phyloP scores from a whole-genome alignment of 306 rosid species.

The Dalbergia cochinchinensis region DNA sequence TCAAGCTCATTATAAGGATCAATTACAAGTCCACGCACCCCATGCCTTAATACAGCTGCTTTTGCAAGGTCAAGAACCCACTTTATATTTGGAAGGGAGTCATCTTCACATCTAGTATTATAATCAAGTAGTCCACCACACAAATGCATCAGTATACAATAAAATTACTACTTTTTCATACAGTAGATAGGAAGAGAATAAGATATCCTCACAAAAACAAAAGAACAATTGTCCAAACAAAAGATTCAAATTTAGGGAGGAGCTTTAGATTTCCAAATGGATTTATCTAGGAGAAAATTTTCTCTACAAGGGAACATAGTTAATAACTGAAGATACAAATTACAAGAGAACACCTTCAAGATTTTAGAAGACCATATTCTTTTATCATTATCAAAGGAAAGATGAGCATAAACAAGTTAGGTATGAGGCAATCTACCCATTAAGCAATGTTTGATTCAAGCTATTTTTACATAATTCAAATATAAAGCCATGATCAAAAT shows the following conservation, averaged over 20 bases:
- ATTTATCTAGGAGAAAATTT: not conserved
- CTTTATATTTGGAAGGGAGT: conserved; percentile 77
- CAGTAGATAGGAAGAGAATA: not conserved
- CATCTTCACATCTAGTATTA: conserved; percentile 83
- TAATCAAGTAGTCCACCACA: conserved; percentile 38
- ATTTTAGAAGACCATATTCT: no score
- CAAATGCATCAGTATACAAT: conserved; percentile 15
- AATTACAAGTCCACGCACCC: conserved; percentile 95
- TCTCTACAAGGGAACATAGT: no score
- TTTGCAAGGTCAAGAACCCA: conserved; percentile 97
- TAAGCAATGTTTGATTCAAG: conserved; percentile 32
- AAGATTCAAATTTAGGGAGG: no score
- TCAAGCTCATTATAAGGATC: conserved; percentile 99
- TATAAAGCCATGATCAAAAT: conserved; percentile 21
- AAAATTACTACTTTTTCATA: conserved; percentile 1
- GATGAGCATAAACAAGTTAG: not conserved
- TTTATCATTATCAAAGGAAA: no score
- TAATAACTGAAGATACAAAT: not conserved
- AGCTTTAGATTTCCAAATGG: not conserved
- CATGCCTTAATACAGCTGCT: conserved; percentile 89
- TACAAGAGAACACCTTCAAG: not conserved
- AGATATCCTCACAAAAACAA: not conserved
- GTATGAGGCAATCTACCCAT: conserved; percentile 40
- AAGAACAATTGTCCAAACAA: not conserved
- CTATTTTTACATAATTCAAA: conserved; percentile 2